A percentile compares a stretch with the other conserved stretches of the same genome.
phyloP scores from a whole-genome alignment of 2,329 filamentous ascomycete genomes.

The Bipolaris cookei region DNA sequence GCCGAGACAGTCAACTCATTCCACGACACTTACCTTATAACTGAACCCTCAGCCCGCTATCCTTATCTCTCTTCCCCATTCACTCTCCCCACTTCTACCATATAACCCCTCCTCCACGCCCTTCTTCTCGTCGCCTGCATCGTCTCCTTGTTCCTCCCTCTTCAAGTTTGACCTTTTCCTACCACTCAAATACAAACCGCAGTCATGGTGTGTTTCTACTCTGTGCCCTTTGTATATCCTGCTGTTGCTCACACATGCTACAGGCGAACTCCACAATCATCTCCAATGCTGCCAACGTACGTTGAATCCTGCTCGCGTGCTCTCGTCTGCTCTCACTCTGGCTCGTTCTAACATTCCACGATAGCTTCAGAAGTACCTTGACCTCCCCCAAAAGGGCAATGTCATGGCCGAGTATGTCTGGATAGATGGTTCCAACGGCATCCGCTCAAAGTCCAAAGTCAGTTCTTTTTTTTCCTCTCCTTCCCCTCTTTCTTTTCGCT shows the following conservation, averaged over 20 bases:
- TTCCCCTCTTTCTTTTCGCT: not conserved
- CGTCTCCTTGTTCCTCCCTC: not conserved
- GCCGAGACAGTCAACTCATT: slow-evolving; percentile 35
- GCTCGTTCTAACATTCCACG: slow-evolving; percentile 34
- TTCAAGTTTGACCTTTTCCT: not conserved
- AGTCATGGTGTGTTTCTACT: slow-evolving; percentile 41
- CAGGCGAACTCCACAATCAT: slow-evolving; percentile 52
- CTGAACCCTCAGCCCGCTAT: slow-evolving; percentile 26
- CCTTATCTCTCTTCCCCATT: slow-evolving; percentile 35
- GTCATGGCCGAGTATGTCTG: slow-evolving; percentile 97
- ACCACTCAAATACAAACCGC: slow-evolving; percentile 28
- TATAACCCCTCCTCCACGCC: slow-evolving; percentile 22
- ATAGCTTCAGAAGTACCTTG: slow-evolving; percentile 90
- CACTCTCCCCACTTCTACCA: slow-evolving; percentile 21
- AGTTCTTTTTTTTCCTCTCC: slow-evolving; percentile 48
- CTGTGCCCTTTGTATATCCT: slow-evolving; percentile 6
- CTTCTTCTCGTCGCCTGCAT: slow-evolving; percentile 12
- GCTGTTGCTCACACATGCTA: slow-evolving; percentile 8
- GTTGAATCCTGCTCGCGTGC: slow-evolving; percentile 35
- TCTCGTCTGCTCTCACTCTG: slow-evolving; percentile 20
- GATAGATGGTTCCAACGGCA: slow-evolving; percentile 83
- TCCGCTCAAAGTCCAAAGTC: slow-evolving; percentile 96
- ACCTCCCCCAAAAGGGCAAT: slow-evolving; percentile 84
- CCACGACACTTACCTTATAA: slow-evolving; percentile 38
- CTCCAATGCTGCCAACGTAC: slow-evolving; percentile 58